These are phyloP conservation scores for Hypericum androsaemum DNA, from an alignment of 345 rosid species.

Conservation along the genomic window DNA sequence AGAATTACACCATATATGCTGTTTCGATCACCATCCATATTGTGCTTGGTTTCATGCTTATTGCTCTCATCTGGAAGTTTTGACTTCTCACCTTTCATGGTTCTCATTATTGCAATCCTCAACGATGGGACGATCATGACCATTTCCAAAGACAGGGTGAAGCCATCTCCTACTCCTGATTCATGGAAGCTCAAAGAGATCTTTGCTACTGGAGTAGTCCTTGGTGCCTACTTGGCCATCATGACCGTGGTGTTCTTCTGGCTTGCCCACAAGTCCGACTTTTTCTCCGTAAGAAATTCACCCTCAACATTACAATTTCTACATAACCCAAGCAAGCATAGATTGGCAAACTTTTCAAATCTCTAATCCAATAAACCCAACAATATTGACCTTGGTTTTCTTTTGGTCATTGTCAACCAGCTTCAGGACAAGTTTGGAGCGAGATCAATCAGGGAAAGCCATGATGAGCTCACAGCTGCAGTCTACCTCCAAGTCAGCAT, in stretches of 20 bases:
- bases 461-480: slow-evolving; percentile 61
- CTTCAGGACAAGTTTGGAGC: slow-evolving; percentile 67
- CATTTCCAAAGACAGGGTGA: slow-evolving; percentile 70
- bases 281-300: slow-evolving; percentile 53
- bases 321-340: background rate
- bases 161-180: slow-evolving; percentile 79
- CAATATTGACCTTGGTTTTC: too few species aligned
- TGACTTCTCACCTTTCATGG: slow-evolving; percentile 96
- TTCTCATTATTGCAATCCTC: slow-evolving; percentile 72
- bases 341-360: too few species aligned
- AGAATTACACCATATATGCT: slow-evolving; percentile 95
- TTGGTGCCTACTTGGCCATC: slow-evolving; percentile 71
- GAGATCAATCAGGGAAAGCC: slow-evolving; percentile 39
- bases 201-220: slow-evolving; percentile 72
- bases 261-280: slow-evolving; percentile 48
- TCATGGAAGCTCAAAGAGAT: slow-evolving; percentile 88
- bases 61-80: slow-evolving; percentile 91
- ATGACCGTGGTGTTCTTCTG: slow-evolving; percentile 90
- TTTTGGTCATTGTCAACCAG: too few species aligned
- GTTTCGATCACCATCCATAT: slow-evolving; percentile 88
- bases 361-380: too few species aligned
- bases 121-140: slow-evolving; percentile 91
- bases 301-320: background rate
- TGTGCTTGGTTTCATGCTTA: slow-evolving; percentile 72
- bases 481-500: slow-evolving; percentile 91